Evolutionary conservation across 352 stramenopile species (phyloP).

Genomic region (Pilasporangium apinafurcum): DNA sequence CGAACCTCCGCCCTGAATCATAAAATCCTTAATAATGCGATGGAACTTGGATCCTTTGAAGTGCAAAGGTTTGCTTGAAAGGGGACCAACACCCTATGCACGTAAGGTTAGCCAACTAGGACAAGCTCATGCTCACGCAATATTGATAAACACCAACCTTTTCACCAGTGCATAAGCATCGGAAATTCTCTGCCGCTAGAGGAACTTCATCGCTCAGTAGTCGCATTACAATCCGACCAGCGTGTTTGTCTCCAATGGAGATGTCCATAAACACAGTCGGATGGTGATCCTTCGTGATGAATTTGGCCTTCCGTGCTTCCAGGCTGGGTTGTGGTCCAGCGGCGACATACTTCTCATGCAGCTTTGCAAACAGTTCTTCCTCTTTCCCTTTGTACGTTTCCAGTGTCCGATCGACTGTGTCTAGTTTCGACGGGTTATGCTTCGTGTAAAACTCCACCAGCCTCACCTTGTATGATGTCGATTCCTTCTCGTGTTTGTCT

Average conservation of each 20-base stretch:
- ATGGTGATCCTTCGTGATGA: conserved; percentile 51
- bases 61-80: conserved; percentile 29
- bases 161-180: conserved; percentile 67
- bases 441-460: conserved; percentile 62
- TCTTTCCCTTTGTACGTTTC: conserved; percentile 49
- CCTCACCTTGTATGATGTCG: conserved; percentile 22
- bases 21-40: conserved; percentile 91
- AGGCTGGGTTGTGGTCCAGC: conserved; percentile 18
- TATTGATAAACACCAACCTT: conserved; percentile 32
- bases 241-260: conserved; percentile 65
- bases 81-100: conserved; percentile 11
- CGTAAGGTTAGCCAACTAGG: not conserved
- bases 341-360: conserved; percentile 54
- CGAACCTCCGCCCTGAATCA: conserved; percentile 78
- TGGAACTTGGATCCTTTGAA: conserved; percentile 90
- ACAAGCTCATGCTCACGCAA: not conserved
- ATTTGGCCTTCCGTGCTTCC: conserved; percentile 34
- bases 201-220: conserved; percentile 91
- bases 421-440: conserved; percentile 55
- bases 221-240: conserved; percentile 92
- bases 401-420: conserved; percentile 46
- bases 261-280: conserved; percentile 96
- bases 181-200: conserved; percentile 96
- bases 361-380: conserved; percentile 62
- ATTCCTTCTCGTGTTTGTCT: conserved; percentile 1